Base-by-base conservation (phyloP, 257 asterid species). In the Eucommia ulmoides region DNA sequence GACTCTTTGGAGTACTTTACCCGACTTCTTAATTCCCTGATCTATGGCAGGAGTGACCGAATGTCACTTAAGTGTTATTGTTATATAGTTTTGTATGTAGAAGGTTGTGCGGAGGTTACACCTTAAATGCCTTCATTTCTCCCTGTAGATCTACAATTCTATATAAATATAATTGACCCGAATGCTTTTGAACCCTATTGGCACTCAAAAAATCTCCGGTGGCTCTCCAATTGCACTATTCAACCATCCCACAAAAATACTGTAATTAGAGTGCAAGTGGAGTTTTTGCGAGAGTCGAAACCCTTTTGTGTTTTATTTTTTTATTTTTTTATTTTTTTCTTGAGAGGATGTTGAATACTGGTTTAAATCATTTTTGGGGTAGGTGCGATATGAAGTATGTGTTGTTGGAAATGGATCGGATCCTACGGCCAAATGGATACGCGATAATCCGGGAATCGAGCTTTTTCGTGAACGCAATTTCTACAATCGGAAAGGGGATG, bases 371-470 rank as follows among this genome's bases (percentile, higher is more conserved):
- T 19, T 49, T 29, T n/a, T n/a, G n/a, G 61, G 24, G 58, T 79
- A 91, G 99, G 72, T 91, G 99, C 26, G 99, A 86, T 53, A 83
- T 80, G 94, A 91, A 91, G 72, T 69, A 86, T 29, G 88, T 91
- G 26, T 68, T 91, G 59, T 65, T 91, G 51, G 99, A 91, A 76
- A 91, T 91, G 99, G 99, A 91, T 47, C 77, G 99, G 19, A 74
- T 91, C 52, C 77, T 91, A 56, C 68, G 99, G 56, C 99, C 99
- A 5, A 79, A 78, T 6, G 97, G 95, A 47, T 83, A 81, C 16
- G 93, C 81, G 16, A 61, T 91, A 24, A 75, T 86, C 62, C 88
- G 95, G 2, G 99, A 91, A 46, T 77, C 97, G 1, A 77, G 85
- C 65, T 83, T 75, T 61, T 83, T 67, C 3, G 64, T 72, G 1